Conservation (phyloP, 1,139 yeast species). For the Magnusiomyces suaveolens region DNA sequence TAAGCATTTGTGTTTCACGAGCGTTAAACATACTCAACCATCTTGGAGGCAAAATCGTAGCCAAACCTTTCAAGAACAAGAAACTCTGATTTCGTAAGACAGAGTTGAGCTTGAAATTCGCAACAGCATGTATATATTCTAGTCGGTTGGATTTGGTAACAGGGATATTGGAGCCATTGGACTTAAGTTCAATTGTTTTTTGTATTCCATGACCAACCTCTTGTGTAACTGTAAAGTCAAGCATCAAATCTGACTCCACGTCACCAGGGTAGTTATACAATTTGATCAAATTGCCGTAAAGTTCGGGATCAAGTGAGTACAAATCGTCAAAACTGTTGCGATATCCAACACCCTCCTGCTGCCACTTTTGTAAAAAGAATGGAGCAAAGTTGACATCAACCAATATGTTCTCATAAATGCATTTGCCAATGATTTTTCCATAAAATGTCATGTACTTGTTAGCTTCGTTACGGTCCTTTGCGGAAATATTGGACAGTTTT, state of each 20-base stretch:
- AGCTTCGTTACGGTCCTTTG: constrained; percentile 27
- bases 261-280: constrained; percentile 47
- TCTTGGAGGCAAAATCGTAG: constrained; percentile 52
- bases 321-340: constrained; percentile 71
- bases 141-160: constrained; percentile 58
- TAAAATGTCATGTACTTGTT: constrained; percentile 48
- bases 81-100: constrained; percentile 50
- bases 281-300: constrained; percentile 58
- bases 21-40: constrained; percentile 86
- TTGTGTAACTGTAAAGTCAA: constrained; percentile 56
- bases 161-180: constrained; percentile 45
- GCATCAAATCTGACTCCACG: constrained; percentile 50
- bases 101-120: constrained; percentile 68
- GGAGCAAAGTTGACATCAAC: constrained; percentile 82
- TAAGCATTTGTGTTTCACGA: constrained; percentile 68
- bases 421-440: constrained; percentile 80
- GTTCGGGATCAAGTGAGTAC: constrained; percentile 54
- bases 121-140: constrained; percentile 66
- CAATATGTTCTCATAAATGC: constrained; percentile 74
- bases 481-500: constrained; percentile 15
- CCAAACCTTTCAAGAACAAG: constrained; percentile 63
- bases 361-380: constrained; percentile 72
- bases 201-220: constrained; percentile 33
- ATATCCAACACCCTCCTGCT: constrained; percentile 28
- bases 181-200: constrained; percentile 47